These are phyloP conservation scores for Penicillium salamii DNA, from an alignment of 495 filamentous ascomycete species.

Conservation along the genomic window DNA sequence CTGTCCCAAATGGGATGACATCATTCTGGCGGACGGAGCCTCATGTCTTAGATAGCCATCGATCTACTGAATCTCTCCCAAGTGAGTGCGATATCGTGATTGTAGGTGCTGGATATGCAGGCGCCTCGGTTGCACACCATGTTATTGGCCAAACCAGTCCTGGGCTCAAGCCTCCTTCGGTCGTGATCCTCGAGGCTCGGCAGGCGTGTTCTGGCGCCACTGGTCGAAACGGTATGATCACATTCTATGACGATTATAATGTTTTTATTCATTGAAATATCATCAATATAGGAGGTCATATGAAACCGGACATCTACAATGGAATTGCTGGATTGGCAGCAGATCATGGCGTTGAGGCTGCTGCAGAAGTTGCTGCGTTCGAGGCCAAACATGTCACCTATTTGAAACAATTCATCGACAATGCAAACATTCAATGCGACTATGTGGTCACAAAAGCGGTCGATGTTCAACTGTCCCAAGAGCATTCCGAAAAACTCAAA, in stretches of 20 bases:
- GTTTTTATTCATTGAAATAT: too few relatives aligned
- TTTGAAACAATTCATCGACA: conserved; percentile 25
- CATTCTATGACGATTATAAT: too few relatives aligned
- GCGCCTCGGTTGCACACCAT: conserved; percentile 62
- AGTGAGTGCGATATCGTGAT: conserved; percentile 62
- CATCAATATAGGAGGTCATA: conserved; percentile 30
- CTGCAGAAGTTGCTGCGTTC: conserved; percentile 32
- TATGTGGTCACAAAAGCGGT: conserved; percentile 24
- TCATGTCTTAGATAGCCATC: conserved; percentile 50
- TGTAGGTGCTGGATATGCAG: conserved; percentile 71
- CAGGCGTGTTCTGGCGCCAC: conserved; percentile 83
- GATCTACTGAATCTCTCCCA: conserved; percentile 64
- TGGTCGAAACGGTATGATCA: conserved; percentile 49
- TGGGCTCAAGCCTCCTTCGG: conserved; percentile 29
- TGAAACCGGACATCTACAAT: conserved; percentile 37
- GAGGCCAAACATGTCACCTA: conserved; percentile 28
- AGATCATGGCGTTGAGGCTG: conserved; percentile 31
- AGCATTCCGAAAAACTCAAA: conserved; percentile 21
- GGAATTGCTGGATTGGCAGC: conserved; percentile 18
- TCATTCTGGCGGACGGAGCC: conserved; percentile 75
- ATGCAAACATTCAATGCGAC: conserved; percentile 34
- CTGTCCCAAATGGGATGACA: conserved; percentile 51
- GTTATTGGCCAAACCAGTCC: conserved; percentile 45
- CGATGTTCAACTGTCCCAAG: conserved; percentile 26
- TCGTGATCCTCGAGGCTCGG: conserved; percentile 77